These are phyloP conservation scores for Quercus aquifolioides DNA, from an alignment of 306 rosid genomes.

Conservation along the genomic window DNA sequence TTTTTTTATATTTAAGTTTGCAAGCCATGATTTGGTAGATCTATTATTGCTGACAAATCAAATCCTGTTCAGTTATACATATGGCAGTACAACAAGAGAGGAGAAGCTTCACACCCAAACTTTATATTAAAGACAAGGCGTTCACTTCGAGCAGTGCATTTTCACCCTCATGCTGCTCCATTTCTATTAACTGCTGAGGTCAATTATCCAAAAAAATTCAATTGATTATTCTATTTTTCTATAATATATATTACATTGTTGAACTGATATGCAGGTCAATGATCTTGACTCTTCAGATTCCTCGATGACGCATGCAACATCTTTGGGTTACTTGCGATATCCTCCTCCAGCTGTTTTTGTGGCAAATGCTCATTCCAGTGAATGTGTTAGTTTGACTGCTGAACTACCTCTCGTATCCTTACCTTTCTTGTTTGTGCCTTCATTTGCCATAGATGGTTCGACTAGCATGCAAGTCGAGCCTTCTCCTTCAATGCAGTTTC, in stretches of 20 bases:
- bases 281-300: conserved; percentile 46
- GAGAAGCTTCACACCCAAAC: conserved; percentile 29
- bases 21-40: conserved; percentile 2
- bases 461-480: conserved; percentile 30
- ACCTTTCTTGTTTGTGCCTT: conserved; percentile 34
- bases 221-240: conserved; percentile 10
- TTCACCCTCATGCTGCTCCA: conserved; percentile 46
- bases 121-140: conserved; percentile 42
- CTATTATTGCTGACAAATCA: neutral
- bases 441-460: conserved; percentile 22
- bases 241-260: conserved; percentile 10
- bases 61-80: conserved; percentile 35
- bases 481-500: conserved; percentile 24
- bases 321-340: conserved; percentile 36
- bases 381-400: conserved; percentile 23
- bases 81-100: conserved; percentile 40
- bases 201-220: conserved; percentile 11
- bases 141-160: conserved; percentile 52
- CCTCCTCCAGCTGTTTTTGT: conserved; percentile 45
- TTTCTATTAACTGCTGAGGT: conserved; percentile 49
- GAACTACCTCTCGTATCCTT: conserved; percentile 24
- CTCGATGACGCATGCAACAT: conserved; percentile 38
- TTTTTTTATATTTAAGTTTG: conserved; percentile 1
- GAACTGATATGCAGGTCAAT: conserved; percentile 39
- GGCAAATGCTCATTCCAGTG: conserved; percentile 23